Percentiles rank a stretch among this genome's conserved stretches.
These are phyloP conservation scores for Ascochyta viciae-villosae DNA, from an alignment of 2,329 filamentous ascomycete genomes.

Conservation along the genomic window DNA sequence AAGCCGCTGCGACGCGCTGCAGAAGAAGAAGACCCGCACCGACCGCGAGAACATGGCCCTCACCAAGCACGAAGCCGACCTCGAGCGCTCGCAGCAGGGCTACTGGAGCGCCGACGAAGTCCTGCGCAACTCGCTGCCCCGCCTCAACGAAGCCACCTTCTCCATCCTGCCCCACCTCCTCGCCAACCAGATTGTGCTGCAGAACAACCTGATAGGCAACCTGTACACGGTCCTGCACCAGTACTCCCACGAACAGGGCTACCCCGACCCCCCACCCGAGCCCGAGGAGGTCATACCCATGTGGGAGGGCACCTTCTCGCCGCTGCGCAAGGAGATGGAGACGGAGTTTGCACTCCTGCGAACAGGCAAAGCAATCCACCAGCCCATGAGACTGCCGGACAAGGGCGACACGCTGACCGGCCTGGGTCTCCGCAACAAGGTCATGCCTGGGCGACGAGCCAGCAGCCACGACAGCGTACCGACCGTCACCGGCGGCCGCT, in stretches of 20 bases:
- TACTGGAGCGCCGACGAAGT: conserved; percentile 79
- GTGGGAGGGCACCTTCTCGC: conserved; percentile 70
- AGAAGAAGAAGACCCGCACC: conserved; percentile 73
- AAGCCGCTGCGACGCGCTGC: conserved; percentile 71
- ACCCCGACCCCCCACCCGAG: conserved; percentile 74
- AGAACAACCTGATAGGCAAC: conserved; percentile 77
- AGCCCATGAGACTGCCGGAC: conserved; percentile 60
- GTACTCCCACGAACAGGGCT: conserved; percentile 72
- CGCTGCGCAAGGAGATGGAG: conserved; percentile 72
- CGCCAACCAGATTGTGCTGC: conserved; percentile 73
- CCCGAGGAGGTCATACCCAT: conserved; percentile 73
- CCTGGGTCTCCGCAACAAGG: conserved; percentile 56
- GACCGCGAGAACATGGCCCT: conserved; percentile 76
- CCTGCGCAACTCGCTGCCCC: conserved; percentile 73
- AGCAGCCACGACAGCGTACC: conserved; percentile 48
- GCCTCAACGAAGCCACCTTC: conserved; percentile 73
- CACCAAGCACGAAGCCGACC: conserved; percentile 74
- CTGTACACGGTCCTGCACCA: conserved; percentile 79
- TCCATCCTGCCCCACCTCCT: conserved; percentile 77
- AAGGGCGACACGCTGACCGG: conserved; percentile 56
- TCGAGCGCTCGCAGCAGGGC: conserved; percentile 71
- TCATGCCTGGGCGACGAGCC: conserved; percentile 36
- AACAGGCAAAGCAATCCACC: conserved; percentile 70
- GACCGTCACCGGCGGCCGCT: conserved; percentile 34
- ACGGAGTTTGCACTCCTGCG: conserved; percentile 66